phyloP scores from a whole-genome alignment of 441 rosid species.

The Pelargonium citronellum region DNA sequence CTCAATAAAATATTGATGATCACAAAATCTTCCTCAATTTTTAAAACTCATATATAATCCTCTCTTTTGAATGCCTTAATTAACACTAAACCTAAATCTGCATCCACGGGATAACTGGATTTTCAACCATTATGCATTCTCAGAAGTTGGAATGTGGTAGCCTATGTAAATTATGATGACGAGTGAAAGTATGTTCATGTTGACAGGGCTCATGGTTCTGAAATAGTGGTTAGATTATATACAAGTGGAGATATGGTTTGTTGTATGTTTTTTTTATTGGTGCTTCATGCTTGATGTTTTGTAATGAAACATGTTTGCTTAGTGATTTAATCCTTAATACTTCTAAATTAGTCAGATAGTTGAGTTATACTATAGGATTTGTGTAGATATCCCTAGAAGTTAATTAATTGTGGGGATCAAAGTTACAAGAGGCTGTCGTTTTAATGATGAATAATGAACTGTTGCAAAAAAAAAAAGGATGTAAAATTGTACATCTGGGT shows the following conservation, averaged over 20 bases:
- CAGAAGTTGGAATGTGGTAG: neutral
- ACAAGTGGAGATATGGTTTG: neutral
- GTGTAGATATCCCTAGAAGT: neutral
- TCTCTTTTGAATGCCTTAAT: slow-evolving; percentile 11
- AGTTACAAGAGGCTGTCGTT: neutral
- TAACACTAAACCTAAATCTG: slow-evolving; percentile 7
- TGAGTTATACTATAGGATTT: neutral
- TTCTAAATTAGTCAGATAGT: neutral
- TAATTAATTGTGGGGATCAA: neutral
- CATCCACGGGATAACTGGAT: neutral
- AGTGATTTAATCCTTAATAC: neutral
- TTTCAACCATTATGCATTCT: slow-evolving; percentile 1
- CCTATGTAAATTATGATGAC: neutral
- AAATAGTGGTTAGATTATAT: neutral
- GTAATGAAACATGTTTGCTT: neutral
- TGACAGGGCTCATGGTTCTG: neutral
- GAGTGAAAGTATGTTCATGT: neutral
- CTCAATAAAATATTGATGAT: slow-evolving; percentile 21
- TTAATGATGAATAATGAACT: neutral
- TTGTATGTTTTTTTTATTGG: neutral
- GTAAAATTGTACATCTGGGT: neutral
- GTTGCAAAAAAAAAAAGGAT: no score
- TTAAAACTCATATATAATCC: slow-evolving; percentile 1
- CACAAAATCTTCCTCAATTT: slow-evolving; percentile 15
- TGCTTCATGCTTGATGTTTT: neutral